A percentile compares a stretch with the other conserved stretches of the same genome.
phyloP scores from a whole-genome alignment of 2,329 filamentous ascomycete species.

The Thermothelomyces thermophilus region DNA sequence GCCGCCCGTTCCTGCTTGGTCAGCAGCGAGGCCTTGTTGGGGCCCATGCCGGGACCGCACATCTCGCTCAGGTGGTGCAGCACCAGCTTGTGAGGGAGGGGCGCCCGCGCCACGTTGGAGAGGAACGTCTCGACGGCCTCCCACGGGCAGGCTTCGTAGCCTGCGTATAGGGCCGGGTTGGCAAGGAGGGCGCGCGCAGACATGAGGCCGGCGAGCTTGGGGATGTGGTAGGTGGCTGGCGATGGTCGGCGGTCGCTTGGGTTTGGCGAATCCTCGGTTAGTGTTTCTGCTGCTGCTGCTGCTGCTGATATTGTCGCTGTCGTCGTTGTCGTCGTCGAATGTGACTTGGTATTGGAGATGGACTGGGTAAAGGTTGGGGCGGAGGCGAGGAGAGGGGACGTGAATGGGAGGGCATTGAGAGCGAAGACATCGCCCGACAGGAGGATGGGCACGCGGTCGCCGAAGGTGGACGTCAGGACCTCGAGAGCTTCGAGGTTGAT shows the following conservation, averaged over 20 bases:
- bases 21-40: slow-evolving; percentile 46
- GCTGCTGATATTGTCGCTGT: too few relatives aligned
- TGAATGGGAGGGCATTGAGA: slow-evolving; percentile 43
- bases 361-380: slow-evolving; percentile 18
- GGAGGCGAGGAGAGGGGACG: slow-evolving; percentile 28
- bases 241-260: slow-evolving; percentile 25
- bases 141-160: slow-evolving; percentile 51
- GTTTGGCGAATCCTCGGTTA: too few relatives aligned
- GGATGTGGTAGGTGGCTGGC: slow-evolving; percentile 28
- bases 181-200: slow-evolving; percentile 60
- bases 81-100: slow-evolving; percentile 57
- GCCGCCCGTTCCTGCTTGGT: slow-evolving; percentile 48
- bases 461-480: slow-evolving; percentile 46
- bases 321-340: background rate
- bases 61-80: slow-evolving; percentile 64
- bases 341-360: background rate
- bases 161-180: slow-evolving; percentile 61
- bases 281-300: too few relatives aligned
- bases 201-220: slow-evolving; percentile 58
- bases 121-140: slow-evolving; percentile 58
- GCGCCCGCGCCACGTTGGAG: slow-evolving; percentile 47
- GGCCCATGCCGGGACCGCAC: slow-evolving; percentile 50
- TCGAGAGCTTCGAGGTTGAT: slow-evolving; percentile 57
- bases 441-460: slow-evolving; percentile 53
- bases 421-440: slow-evolving; percentile 66